Evolutionary conservation across 2,329 filamentous ascomycete genomes (phyloP).

Genomic region (Nothophoma quercina): DNA sequence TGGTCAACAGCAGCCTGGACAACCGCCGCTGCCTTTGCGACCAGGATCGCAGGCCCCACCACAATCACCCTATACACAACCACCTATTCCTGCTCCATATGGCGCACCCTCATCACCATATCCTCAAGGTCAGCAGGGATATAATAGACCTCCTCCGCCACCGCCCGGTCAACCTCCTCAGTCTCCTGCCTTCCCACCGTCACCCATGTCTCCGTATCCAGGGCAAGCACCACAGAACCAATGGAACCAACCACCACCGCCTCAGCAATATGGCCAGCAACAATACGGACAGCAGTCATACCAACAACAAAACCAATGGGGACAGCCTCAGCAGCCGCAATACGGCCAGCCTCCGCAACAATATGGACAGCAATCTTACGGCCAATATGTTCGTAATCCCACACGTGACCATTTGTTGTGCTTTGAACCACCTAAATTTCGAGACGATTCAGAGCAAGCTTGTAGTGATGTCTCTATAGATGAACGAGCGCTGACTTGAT

Average conservation of each 20-base stretch:
- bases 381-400: slow-evolving; percentile 30
- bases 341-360: slow-evolving; percentile 29
- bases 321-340: slow-evolving; percentile 41
- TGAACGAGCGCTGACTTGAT: slow-evolving; percentile 22
- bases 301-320: slow-evolving; percentile 29
- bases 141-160: slow-evolving; percentile 46
- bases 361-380: slow-evolving; percentile 46
- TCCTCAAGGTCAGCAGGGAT: slow-evolving; percentile 43
- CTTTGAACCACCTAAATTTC: not conserved
- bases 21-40: slow-evolving; percentile 43
- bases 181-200: slow-evolving; percentile 37
- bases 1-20: slow-evolving; percentile 33
- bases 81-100: slow-evolving; percentile 47
- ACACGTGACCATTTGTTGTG: slow-evolving; percentile 2
- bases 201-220: slow-evolving; percentile 29
- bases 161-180: slow-evolving; percentile 37
- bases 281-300: slow-evolving; percentile 33
- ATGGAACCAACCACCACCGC: slow-evolving; percentile 34
- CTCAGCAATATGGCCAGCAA: slow-evolving; percentile 44
- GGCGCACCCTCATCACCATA: slow-evolving; percentile 47
- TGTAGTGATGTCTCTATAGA: not conserved
- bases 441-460: slow-evolving; percentile 30
- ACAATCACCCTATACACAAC: slow-evolving; percentile 54
- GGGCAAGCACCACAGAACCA: slow-evolving; percentile 29
- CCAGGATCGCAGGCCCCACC: slow-evolving; percentile 48